Percentiles rank a stretch among this genome's conserved stretches.
Conservation (phyloP, 2,329 filamentous ascomycete genomes). For the Colletotrichum somersetense region DNA sequence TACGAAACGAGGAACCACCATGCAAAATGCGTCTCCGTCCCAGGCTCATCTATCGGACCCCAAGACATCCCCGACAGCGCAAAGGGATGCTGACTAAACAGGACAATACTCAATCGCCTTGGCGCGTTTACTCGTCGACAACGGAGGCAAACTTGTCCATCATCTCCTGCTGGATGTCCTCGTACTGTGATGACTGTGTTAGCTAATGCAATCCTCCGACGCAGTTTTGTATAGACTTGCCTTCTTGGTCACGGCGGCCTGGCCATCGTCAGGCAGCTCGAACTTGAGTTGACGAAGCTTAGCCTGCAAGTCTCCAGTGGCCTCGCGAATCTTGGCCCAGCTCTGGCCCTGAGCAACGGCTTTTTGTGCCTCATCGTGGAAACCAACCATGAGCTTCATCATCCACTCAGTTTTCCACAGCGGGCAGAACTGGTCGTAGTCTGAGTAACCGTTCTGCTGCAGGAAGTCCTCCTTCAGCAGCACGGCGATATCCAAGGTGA, state of each 20-base stretch:
- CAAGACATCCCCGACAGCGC: constrained; percentile 26
- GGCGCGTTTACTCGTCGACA: constrained; percentile 81
- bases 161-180: constrained; percentile 91
- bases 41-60: constrained; percentile 35
- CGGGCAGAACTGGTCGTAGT: constrained; percentile 99
- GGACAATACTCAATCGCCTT: constrained; percentile 12
- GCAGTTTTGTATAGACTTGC: constrained; percentile 59
- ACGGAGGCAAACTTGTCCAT: constrained; percentile 97
- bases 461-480: constrained; percentile 98
- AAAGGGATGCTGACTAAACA: constrained; percentile 32
- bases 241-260: constrained; percentile 87
- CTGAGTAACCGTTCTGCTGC: constrained; percentile 98
- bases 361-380: constrained; percentile 98
- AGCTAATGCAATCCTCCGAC: constrained; percentile 49
- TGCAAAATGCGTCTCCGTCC: constrained; percentile 34
- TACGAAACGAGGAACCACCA: constrained; percentile 36
- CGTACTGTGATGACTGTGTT: constrained; percentile 74
- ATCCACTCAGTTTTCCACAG: constrained; percentile 99
- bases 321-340: constrained; percentile 94
- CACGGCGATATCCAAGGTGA: constrained; percentile 91
- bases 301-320: constrained; percentile 86
- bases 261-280: constrained; percentile 87
- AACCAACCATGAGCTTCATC: constrained; percentile 99
- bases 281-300: constrained; percentile 96
- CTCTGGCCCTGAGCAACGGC: constrained; percentile 89